A percentile compares a stretch with the other conserved stretches of the same genome.
phyloP scores from a whole-genome alignment of 148 eudicot genomes.

The Bassia scoparia region DNA sequence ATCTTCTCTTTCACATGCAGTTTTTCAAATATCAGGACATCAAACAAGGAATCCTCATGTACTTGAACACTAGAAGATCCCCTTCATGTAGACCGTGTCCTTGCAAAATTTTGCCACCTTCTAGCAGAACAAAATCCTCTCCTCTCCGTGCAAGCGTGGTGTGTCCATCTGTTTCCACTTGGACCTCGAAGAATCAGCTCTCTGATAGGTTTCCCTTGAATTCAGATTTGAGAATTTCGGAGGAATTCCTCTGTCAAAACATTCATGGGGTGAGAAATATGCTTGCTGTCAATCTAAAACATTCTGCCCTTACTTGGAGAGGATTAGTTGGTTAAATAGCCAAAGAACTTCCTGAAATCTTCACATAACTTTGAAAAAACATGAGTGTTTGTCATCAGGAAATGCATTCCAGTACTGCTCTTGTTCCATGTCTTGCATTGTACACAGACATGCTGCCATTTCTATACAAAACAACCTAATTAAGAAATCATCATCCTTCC shows the following conservation, averaged over 20 bases:
- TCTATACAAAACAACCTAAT: background rate
- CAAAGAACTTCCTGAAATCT: constrained; percentile 3
- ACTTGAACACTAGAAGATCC: constrained; percentile 6
- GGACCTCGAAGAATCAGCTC: constrained; percentile 18
- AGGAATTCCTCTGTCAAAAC: constrained; percentile 16
- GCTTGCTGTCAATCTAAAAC: background rate
- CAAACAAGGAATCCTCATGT: background rate
- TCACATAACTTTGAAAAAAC: constrained; percentile 24
- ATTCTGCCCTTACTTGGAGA: background rate
- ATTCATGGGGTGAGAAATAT: background rate
- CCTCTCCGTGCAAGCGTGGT: background rate
- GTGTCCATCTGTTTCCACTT: constrained; percentile 18
- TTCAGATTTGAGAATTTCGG: constrained; percentile 1
- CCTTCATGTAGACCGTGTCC: background rate
- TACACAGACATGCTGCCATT: constrained; percentile 10
- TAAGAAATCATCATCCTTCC: too few relatives aligned
- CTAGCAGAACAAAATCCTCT: background rate
- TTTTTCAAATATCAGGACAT: constrained; percentile 16
- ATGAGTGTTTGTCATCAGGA: constrained; percentile 7
- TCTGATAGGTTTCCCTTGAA: background rate
- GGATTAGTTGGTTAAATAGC: background rate
- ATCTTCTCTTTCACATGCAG: constrained; percentile 19
- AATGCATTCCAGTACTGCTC: constrained; percentile 16
- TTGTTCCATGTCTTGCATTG: constrained; percentile 3
- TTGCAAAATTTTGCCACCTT: constrained; percentile 18